Percentiles rank a stretch among this genome's conserved stretches.
Conservation (phyloP, 805 yeast genomes). For the Ogataea kodamae region DNA sequence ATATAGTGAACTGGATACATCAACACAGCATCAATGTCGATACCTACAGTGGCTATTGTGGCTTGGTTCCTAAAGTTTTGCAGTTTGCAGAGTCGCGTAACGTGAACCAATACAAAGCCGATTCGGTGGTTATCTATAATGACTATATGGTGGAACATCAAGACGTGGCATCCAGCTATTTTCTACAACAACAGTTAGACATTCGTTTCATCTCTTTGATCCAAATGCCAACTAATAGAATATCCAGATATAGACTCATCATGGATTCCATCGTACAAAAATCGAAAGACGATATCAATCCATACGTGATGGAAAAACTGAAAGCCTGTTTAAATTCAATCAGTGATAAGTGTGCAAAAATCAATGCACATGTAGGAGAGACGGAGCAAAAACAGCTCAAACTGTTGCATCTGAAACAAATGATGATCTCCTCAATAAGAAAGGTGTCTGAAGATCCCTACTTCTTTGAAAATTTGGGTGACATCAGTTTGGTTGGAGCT, state of each 20-base stretch:
- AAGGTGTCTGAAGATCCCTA: constrained; percentile 20
- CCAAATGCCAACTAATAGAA: constrained; percentile 51
- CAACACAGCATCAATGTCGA: constrained; percentile 23
- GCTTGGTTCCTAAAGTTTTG: constrained; percentile 22
- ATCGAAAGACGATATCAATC: constrained; percentile 22
- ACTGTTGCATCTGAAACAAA: constrained; percentile 14
- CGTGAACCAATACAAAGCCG: constrained; percentile 26
- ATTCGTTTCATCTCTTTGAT: constrained; percentile 50
- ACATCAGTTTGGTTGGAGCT: constrained; percentile 42
- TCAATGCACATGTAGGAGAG: constrained; percentile 24
- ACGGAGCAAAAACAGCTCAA: constrained; percentile 19
- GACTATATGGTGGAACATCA: constrained; percentile 29
- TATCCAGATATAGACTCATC: constrained; percentile 49
- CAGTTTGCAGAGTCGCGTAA: constrained; percentile 21
- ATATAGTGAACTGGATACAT: constrained; percentile 20
- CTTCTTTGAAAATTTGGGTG: constrained; percentile 46
- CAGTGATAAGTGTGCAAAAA: constrained; percentile 20
- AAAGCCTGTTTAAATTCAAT: constrained; percentile 28
- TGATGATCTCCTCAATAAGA: constrained; percentile 13
- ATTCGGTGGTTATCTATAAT: constrained; percentile 20
- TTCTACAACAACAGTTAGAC: constrained; percentile 43
- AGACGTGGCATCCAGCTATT: constrained; percentile 26
- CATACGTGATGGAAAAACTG: constrained; percentile 23
- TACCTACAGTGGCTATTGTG: constrained; percentile 27
- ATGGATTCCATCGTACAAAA: constrained; percentile 39